Base-by-base conservation (phyloP, 1,284 basidiomycete genomes). In the Sanghuangporus sanghuang region DNA sequence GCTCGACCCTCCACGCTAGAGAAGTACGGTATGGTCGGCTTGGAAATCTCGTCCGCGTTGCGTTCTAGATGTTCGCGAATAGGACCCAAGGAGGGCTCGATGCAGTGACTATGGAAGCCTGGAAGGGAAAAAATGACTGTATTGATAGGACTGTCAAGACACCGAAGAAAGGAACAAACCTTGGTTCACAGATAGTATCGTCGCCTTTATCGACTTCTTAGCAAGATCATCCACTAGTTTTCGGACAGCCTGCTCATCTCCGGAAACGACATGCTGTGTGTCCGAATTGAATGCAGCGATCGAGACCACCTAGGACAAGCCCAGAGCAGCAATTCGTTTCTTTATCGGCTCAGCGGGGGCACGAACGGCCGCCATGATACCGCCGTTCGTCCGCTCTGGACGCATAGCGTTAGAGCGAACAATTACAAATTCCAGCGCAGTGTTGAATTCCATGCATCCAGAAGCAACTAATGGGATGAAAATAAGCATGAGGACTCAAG, bases 51-150 rank as follows among this genome's bases (percentile, higher is more conserved):
- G 1, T 64, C 54, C 16, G 63, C 62, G n/a, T 71, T 66, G 12
- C 69, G 65, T 16, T 71, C 67, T n/a, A 74, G 52, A 73, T 74
- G 75, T 6, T 63, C 58, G 36, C 66, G 67, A 7, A 76, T 69
- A 2, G 69, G 64, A 7, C 69, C 69, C 59, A 76, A 68, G 11
- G 69, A 69, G 18, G 66, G 61, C 0, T 71, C 67, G 55, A 76
- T 71, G 53, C 71, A 72, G 42, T 72, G 73, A 59, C 74, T 75
- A 36, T 76, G 75, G 70, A 76, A 76, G 9, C 73, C 75, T 75
- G 16, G 16, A n/a, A n/a, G 16, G 16, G 21, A 12, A 59, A 42
- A 48, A 3, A 38, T 16, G 23, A 40, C 39, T 54, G 63, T 32
- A 49, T 54, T 14, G 7, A 48, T 9, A 18, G n/a, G 3, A 56